Evolutionary conservation across 2,329 filamentous ascomycete species (phyloP), one percentile per base, ranked within the genome.

Genomic region (Aspergillus spinulosporus): DNA sequence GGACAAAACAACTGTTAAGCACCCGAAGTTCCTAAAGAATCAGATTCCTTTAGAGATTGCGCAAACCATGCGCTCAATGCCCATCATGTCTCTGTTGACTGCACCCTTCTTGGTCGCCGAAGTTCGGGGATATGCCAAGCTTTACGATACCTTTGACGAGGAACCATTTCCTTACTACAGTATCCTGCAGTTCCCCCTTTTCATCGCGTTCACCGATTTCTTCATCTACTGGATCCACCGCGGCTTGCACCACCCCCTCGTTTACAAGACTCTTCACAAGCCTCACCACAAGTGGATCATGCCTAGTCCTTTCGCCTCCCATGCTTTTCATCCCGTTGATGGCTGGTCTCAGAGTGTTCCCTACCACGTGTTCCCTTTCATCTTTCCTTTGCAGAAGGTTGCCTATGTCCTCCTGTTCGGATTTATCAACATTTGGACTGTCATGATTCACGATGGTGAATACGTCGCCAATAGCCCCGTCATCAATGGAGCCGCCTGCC

Each of bases 251-350:
- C 87, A 92, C 75, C 89, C 89, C 12, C 70, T 76, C 47, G 72
- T 94, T 65, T 97, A 97, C 84, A 95, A 92, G 80, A 80, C 81
- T 64, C 82, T 97, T 49, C 93, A 97, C 84, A 97, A 97, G 84
- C 88, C 92, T 63, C 93, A 97, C 77, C 93, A 97, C 86, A 97
- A 96, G 80, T 97, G 93, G 93, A 97, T 97, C 76, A 95, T 97
- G 90, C 93, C 93, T 2, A 96, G 91, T 2, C 93, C 93, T 0
- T 97, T 85, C 73, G 92, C 93, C 42, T 92, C 88, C 65, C 89
- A 96, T 71, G 93, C 93, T 56, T 97, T 97, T 83, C 92, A 97
- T 79, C 92, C 93, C 1, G 74, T 97, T 51, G 93, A 97, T 70
- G 93, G 93, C 69, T 97, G 88, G 76, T 83, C 86, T 8, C 93